Evolutionary conservation across 2,329 filamentous ascomycete genomes (phyloP).

Genomic region (Ascochyta rabiei): DNA sequence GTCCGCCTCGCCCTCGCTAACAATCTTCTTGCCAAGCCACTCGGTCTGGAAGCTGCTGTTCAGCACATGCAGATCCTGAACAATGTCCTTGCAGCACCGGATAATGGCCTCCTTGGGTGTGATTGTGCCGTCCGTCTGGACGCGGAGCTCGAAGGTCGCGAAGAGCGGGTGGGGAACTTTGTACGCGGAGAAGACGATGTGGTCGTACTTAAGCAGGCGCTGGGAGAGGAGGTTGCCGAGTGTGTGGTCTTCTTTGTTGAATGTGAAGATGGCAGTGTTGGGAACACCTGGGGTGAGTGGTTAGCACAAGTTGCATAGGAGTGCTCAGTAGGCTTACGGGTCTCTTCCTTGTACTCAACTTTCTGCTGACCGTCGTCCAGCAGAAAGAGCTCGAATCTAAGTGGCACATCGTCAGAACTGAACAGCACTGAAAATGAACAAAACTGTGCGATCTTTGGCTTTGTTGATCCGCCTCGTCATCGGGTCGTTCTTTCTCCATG

Average conservation of each 20-base stretch:
- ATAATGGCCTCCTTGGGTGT: slow-evolving; percentile 89
- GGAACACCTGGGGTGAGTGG: slow-evolving; percentile 71
- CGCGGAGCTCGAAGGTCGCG: slow-evolving; percentile 69
- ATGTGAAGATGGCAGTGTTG: slow-evolving; percentile 91
- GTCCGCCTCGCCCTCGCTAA: slow-evolving; percentile 45
- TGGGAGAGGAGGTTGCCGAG: slow-evolving; percentile 87
- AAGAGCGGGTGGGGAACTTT: slow-evolving; percentile 63
- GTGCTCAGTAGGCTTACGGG: slow-evolving; percentile 66
- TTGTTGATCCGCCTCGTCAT: background rate
- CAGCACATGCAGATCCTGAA: slow-evolving; percentile 79
- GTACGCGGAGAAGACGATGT: slow-evolving; percentile 91
- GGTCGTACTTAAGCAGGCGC: slow-evolving; percentile 81
- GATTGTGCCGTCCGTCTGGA: slow-evolving; percentile 89
- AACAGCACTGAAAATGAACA: background rate
- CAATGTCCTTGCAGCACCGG: slow-evolving; percentile 78
- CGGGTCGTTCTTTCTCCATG: background rate
- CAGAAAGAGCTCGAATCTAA: slow-evolving; percentile 86
- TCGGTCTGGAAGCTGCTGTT: slow-evolving; percentile 91
- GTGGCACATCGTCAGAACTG: slow-evolving; percentile 1
- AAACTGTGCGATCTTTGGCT: background rate
- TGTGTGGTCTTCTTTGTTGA: slow-evolving; percentile 97
- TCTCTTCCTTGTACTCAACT: slow-evolving; percentile 85
- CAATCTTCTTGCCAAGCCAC: slow-evolving; percentile 48
- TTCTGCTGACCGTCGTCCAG: slow-evolving; percentile 90
- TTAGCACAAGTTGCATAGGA: slow-evolving; percentile 7